A percentile compares a stretch with the other conserved stretches of the same genome.
These are phyloP conservation scores for Heliosperma pusillum DNA, from an alignment of 148 eudicot species.

Conservation along the genomic window DNA sequence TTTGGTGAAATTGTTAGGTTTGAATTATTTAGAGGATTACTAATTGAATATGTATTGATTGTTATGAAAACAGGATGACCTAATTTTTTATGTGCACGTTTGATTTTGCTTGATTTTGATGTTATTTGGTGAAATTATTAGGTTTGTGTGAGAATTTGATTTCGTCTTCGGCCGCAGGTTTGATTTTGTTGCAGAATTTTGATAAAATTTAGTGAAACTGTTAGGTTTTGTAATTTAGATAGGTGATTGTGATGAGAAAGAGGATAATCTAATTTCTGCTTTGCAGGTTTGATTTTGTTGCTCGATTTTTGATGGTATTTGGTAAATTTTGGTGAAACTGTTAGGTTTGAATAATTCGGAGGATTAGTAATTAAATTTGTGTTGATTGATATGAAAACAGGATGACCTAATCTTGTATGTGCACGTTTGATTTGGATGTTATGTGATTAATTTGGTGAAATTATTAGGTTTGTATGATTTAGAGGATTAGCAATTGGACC, in stretches of 20 bases:
- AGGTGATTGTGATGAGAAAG: constrained; percentile 2
- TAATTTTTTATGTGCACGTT: too few relatives aligned
- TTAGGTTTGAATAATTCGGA: neutral
- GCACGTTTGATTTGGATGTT: neutral
- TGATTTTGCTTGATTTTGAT: neutral
- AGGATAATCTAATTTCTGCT: neutral
- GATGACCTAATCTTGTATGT: too few relatives aligned
- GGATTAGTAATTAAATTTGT: neutral
- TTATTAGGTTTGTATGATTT: too few relatives aligned
- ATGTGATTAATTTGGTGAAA: neutral
- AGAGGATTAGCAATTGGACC: too few relatives aligned
- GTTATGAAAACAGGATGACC: too few relatives aligned
- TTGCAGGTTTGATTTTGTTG: constrained; percentile 13
- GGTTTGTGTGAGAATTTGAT: too few relatives aligned
- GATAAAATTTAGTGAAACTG: neutral
- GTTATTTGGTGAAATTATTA: neutral
- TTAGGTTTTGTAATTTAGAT: neutral
- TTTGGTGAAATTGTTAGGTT: neutral
- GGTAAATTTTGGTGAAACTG: neutral
- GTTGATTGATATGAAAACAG: too few relatives aligned
- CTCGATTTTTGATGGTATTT: neutral
- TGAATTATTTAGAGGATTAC: neutral
- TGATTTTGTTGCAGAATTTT: too few relatives aligned
- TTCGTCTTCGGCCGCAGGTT: too few relatives aligned
- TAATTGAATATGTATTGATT: neutral